A percentile compares a stretch with the other conserved stretches of the same genome.
Evolutionary conservation across 1,284 basidiomycete genomes (phyloP).

Genomic region (Malassezia caprae): DNA sequence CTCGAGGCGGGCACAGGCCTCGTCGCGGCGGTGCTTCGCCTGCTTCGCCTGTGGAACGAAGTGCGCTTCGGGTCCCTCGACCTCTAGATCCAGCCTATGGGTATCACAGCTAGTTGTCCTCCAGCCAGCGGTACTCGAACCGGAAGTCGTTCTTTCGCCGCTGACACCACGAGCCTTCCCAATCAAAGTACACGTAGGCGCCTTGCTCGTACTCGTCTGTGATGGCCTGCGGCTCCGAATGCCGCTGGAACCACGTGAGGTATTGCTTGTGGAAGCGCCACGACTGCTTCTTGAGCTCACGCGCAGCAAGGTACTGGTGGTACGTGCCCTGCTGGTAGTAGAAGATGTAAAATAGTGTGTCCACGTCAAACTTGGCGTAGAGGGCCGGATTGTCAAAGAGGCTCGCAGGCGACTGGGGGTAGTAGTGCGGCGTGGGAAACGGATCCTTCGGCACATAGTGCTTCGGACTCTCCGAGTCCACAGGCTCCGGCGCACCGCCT

Average conservation of each 20-base stretch:
- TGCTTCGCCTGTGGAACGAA: slow-evolving; percentile 19
- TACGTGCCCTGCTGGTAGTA: slow-evolving; percentile 96
- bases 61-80: slow-evolving; percentile 11
- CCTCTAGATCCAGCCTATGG: slow-evolving; percentile 5
- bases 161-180: slow-evolving; percentile 68
- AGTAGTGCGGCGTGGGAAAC: slow-evolving; percentile 81
- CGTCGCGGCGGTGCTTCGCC: slow-evolving; percentile 21
- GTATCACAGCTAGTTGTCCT: slow-evolving; percentile 27
- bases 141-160: slow-evolving; percentile 96
- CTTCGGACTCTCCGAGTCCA: slow-evolving; percentile 61
- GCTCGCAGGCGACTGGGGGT: slow-evolving; percentile 77
- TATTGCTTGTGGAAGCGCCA: slow-evolving; percentile 99
- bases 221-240: slow-evolving; percentile 96
- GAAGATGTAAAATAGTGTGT: slow-evolving; percentile 97
- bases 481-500: slow-evolving; percentile 70
- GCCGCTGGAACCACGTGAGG: slow-evolving; percentile 98
- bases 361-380: slow-evolving; percentile 86
- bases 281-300: slow-evolving; percentile 91
- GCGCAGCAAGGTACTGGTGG: slow-evolving; percentile 94
- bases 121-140: slow-evolving; percentile 51
- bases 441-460: slow-evolving; percentile 94
- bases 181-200: slow-evolving; percentile 54
- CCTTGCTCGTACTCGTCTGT: slow-evolving; percentile 99
- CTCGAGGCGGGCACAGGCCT: slow-evolving; percentile 25
- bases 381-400: slow-evolving; percentile 74